Percentiles rank a stretch among this genome's conserved stretches.
Evolutionary conservation across 2,329 filamentous ascomycete species (phyloP).

Genomic region (Phyllosticta citrichinensis): DNA sequence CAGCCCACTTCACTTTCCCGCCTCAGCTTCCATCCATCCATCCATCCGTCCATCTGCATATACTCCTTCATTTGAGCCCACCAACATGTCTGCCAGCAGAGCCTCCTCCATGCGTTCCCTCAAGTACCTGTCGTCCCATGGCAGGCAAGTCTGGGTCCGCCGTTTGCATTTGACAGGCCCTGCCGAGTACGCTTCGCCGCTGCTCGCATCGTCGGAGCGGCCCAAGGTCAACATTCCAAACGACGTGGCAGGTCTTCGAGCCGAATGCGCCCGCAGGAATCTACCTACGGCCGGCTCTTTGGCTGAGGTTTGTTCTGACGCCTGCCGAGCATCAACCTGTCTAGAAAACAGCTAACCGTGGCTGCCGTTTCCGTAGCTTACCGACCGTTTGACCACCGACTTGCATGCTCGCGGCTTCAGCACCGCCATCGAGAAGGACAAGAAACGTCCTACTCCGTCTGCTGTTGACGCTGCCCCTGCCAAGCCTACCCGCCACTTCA

Average conservation of each 20-base stretch:
- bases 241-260: slow-evolving; percentile 40
- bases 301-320: slow-evolving; percentile 33
- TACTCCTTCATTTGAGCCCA: not conserved
- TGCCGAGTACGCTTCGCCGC: slow-evolving; percentile 43
- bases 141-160: slow-evolving; percentile 29
- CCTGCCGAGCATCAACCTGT: not conserved
- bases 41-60: not conserved
- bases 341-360: slow-evolving; percentile 5
- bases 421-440: slow-evolving; percentile 42
- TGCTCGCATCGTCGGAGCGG: slow-evolving; percentile 39
- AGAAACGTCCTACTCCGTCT: slow-evolving; percentile 25
- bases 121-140: slow-evolving; percentile 28
- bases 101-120: slow-evolving; percentile 33
- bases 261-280: slow-evolving; percentile 41
- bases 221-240: slow-evolving; percentile 41
- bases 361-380: slow-evolving; percentile 29
- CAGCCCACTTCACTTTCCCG: not conserved
- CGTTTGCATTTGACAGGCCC: slow-evolving; percentile 51
- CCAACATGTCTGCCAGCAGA: slow-evolving; percentile 34
- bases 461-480: slow-evolving; percentile 17
- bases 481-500: slow-evolving; percentile 44
- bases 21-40: not conserved
- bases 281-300: slow-evolving; percentile 38
- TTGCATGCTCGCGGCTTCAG: slow-evolving; percentile 44
- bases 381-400: slow-evolving; percentile 45